Evolutionary conservation across 1,284 basidiomycete genomes (phyloP).

Genomic region (Irpex rosettiformis): DNA sequence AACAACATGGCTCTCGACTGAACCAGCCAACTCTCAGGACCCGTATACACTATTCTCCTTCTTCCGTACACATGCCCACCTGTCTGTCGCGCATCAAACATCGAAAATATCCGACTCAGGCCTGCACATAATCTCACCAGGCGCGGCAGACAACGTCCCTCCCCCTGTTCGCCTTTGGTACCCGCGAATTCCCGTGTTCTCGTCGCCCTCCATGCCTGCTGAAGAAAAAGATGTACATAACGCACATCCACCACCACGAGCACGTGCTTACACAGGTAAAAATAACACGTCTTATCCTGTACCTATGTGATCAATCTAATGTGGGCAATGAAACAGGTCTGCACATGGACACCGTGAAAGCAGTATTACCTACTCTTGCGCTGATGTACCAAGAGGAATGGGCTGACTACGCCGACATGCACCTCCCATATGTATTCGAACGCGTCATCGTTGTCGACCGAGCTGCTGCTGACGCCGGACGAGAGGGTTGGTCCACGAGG

Average conservation of each 20-base stretch:
- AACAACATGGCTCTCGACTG: slow-evolving; percentile 28
- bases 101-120: slow-evolving; percentile 19
- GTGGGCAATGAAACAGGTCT: slow-evolving; percentile 43
- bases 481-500: slow-evolving; percentile 29
- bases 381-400: slow-evolving; percentile 73
- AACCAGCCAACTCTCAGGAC: slow-evolving; percentile 37
- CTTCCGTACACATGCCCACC: slow-evolving; percentile 74
- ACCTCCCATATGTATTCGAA: slow-evolving; percentile 69
- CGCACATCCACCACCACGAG: slow-evolving; percentile 26
- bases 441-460: slow-evolving; percentile 76
- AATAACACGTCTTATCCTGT: too few species aligned
- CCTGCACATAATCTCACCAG: slow-evolving; percentile 41
- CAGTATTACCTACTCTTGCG: slow-evolving; percentile 69
- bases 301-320: too few species aligned
- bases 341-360: slow-evolving; percentile 59
- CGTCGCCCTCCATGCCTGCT: slow-evolving; percentile 36
- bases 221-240: slow-evolving; percentile 21
- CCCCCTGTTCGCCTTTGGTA: slow-evolving; percentile 73
- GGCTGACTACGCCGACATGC: slow-evolving; percentile 66
- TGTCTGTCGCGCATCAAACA: slow-evolving; percentile 37
- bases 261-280: slow-evolving; percentile 25
- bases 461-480: slow-evolving; percentile 54
- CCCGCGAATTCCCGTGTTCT: slow-evolving; percentile 58
- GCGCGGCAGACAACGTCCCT: slow-evolving; percentile 45
- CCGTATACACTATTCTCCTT: slow-evolving; percentile 76